Percentiles rank a stretch among this genome's conserved stretches.
Conservation (phyloP, 345 rosid genomes). For the Brassica rapa region DNA sequence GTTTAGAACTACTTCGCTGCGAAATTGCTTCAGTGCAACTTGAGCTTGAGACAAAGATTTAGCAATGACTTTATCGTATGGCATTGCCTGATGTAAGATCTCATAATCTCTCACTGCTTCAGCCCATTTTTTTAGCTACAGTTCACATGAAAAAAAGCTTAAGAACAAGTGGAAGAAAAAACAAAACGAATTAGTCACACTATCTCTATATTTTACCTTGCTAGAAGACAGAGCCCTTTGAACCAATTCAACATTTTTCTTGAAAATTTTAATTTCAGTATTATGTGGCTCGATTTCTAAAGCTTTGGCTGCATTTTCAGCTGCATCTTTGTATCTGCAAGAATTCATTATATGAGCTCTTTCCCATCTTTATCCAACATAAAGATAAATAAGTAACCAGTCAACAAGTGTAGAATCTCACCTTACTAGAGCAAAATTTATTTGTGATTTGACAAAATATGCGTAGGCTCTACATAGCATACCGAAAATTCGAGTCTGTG, state of each 20-base stretch:
- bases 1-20: constrained; percentile 82
- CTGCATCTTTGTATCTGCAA: constrained; percentile 95
- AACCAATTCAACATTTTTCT: constrained; percentile 65
- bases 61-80: constrained; percentile 74
- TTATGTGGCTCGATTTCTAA: constrained; percentile 65
- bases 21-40: constrained; percentile 86
- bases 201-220: constrained; percentile 51
- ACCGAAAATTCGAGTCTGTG: constrained; percentile 51
- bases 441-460: constrained; percentile 61
- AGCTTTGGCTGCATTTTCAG: constrained; percentile 72
- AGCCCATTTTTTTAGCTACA: constrained; percentile 83
- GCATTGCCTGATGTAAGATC: constrained; percentile 66
- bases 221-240: constrained; percentile 80
- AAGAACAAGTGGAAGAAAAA: constrained; percentile 31
- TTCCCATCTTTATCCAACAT: background rate
- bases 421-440: constrained; percentile 82
- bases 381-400: background rate
- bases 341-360: constrained; percentile 30
- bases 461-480: constrained; percentile 71
- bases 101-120: constrained; percentile 86
- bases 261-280: constrained; percentile 62
- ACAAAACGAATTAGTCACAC: constrained; percentile 9
- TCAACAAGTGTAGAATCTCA: constrained; percentile 40
- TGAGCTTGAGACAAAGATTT: constrained; percentile 85
- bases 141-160: constrained; percentile 14